Evolutionary conservation across 352 stramenopile genomes (phyloP).

Genomic region (Pythium brassicae): DNA sequence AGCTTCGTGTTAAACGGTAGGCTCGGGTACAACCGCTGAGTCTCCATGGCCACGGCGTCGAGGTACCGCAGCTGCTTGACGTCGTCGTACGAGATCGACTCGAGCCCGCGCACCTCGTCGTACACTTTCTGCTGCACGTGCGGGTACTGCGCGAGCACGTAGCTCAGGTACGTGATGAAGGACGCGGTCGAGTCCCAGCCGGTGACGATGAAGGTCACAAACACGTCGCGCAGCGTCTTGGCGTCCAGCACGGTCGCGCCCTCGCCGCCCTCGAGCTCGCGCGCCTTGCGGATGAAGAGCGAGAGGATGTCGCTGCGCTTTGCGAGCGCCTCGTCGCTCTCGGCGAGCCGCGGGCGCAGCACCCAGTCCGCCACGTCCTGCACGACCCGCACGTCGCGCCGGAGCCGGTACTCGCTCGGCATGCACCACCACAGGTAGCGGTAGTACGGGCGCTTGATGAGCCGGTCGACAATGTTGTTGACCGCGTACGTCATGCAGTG

Average conservation of each 20-base stretch:
- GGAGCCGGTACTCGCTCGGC: conserved; percentile 47
- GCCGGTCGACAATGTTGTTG: conserved; percentile 30
- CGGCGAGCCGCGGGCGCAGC: conserved; percentile 29
- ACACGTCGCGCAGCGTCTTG: not conserved
- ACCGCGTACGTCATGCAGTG: conserved; percentile 47
- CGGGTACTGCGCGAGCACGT: conserved; percentile 57
- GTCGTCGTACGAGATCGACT: conserved; percentile 35
- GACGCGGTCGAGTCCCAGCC: conserved; percentile 75
- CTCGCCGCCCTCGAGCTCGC: conserved; percentile 20
- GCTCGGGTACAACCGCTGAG: conserved; percentile 20
- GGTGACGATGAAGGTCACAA: conserved; percentile 39
- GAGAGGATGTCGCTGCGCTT: conserved; percentile 38
- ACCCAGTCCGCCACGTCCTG: conserved; percentile 35
- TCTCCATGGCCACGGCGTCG: conserved; percentile 16
- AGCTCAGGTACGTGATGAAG: conserved; percentile 73
- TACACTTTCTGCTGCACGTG: conserved; percentile 44
- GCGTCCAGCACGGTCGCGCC: not conserved
- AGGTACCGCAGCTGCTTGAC: conserved; percentile 63
- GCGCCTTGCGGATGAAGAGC: conserved; percentile 46
- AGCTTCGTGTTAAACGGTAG: conserved; percentile 29
- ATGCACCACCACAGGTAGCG: conserved; percentile 50
- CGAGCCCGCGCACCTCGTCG: conserved; percentile 24
- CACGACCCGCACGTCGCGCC: conserved; percentile 17
- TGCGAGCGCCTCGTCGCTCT: conserved; percentile 24
- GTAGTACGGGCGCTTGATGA: conserved; percentile 61